These are phyloP conservation scores for Catharanthus roseus DNA, from an alignment of 257 asterid genomes.

Conservation along the genomic window DNA sequence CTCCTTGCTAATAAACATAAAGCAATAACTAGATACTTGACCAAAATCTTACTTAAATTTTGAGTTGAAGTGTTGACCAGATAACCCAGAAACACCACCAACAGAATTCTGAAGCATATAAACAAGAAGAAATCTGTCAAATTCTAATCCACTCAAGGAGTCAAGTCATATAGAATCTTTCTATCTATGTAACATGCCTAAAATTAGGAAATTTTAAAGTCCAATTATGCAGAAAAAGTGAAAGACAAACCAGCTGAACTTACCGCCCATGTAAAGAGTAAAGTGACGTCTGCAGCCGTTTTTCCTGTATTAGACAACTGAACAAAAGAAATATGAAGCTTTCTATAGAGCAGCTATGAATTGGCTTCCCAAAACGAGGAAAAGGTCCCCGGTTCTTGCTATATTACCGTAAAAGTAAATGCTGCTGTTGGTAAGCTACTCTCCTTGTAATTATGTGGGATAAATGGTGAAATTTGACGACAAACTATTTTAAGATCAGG, in stretches of 20 bases:
- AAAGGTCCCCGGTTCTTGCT: constrained; percentile 5
- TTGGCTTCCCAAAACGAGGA: constrained; percentile 7
- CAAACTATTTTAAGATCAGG: constrained; percentile 77
- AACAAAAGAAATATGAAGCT: constrained; percentile 25
- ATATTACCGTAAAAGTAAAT: constrained; percentile 72
- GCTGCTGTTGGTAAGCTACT: constrained; percentile 91
- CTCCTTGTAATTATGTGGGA: constrained; percentile 91
- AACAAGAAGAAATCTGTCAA: constrained; percentile 21
- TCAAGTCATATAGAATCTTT: background rate
- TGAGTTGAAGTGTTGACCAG: constrained; percentile 82
- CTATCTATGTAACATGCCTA: background rate
- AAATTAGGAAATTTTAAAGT: constrained; percentile 6
- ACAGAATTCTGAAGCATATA: constrained; percentile 70
- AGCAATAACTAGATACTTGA: constrained; percentile 10
- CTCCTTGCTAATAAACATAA: background rate
- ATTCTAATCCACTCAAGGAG: background rate
- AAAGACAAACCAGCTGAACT: constrained; percentile 25
- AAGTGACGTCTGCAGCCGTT: constrained; percentile 65
- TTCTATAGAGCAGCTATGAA: constrained; percentile 20
- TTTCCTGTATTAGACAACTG: constrained; percentile 81
- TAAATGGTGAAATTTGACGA: constrained; percentile 90
- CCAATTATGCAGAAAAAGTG: constrained; percentile 8
- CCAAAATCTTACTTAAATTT: constrained; percentile 48
- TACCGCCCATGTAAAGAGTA: constrained; percentile 97
- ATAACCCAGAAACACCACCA: constrained; percentile 87